A percentile compares a stretch with the other conserved stretches of the same genome.
Evolutionary conservation across 2,329 filamentous ascomycete species (phyloP).

Genomic region (Fusarium siculi): DNA sequence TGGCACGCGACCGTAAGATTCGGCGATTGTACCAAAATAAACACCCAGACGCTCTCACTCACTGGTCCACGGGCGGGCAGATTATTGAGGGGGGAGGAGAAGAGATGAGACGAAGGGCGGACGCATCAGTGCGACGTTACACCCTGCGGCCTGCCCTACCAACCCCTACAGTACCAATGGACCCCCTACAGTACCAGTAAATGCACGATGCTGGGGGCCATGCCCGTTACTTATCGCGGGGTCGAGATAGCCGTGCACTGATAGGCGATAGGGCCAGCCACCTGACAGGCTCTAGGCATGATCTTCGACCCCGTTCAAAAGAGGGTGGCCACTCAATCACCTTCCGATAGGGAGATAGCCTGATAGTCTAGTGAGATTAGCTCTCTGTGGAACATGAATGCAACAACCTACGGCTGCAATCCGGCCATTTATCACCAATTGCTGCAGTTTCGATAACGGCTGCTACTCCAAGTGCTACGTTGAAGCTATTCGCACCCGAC

Average conservation of each 20-base stretch:
- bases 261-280: slow-evolving; percentile 10
- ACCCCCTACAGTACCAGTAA: neutral
- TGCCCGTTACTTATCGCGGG: slow-evolving; percentile 20
- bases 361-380: slow-evolving; percentile 1
- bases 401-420: slow-evolving; percentile 30
- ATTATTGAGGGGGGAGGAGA: neutral
- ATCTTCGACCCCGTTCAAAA: neutral
- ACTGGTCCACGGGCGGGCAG: neutral
- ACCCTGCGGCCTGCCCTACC: neutral
- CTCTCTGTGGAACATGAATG: slow-evolving; percentile 26
- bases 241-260: slow-evolving; percentile 6
- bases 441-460: slow-evolving; percentile 7
- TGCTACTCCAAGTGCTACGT: slow-evolving; percentile 20
- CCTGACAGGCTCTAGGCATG: slow-evolving; percentile 4
- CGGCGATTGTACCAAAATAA: slow-evolving; percentile 10
- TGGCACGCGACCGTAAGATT: slow-evolving; percentile 24
- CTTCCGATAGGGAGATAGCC: slow-evolving; percentile 20
- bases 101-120: slow-evolving; percentile 9
- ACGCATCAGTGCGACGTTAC: slow-evolving; percentile 23
- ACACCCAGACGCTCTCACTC: neutral
- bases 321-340: neutral
- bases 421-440: slow-evolving; percentile 32
- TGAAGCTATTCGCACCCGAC: slow-evolving; percentile 24
- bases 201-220: neutral
- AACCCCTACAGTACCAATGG: neutral